Conservation (phyloP, 2,329 filamentous ascomycete species). For the Pseudocercospora macadamiae region DNA sequence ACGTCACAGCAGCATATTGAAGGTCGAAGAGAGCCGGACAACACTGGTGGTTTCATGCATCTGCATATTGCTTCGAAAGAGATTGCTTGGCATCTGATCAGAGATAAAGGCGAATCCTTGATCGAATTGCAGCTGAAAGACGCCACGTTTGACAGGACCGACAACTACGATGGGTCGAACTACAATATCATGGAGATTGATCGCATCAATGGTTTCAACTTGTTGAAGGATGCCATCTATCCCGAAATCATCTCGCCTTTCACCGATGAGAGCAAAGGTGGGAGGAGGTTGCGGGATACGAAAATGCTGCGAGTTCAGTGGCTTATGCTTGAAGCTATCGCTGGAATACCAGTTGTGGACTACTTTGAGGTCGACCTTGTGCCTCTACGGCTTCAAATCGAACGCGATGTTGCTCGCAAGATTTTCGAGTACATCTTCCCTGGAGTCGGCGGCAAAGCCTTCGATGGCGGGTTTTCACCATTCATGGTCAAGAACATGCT, state of each 20-base stretch:
- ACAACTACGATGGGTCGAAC: slow-evolving; percentile 96
- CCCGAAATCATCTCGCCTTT: slow-evolving; percentile 96
- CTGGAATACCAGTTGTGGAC: slow-evolving; percentile 94
- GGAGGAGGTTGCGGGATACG: slow-evolving; percentile 63
- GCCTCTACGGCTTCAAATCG: slow-evolving; percentile 90
- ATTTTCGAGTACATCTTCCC: slow-evolving; percentile 98
- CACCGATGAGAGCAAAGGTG: slow-evolving; percentile 63
- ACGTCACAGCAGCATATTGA: slow-evolving; percentile 86
- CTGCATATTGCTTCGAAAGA: slow-evolving; percentile 95
- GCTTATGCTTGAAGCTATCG: slow-evolving; percentile 98
- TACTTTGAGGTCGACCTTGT: slow-evolving; percentile 94
- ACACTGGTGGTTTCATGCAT: slow-evolving; percentile 75
- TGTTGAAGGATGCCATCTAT: slow-evolving; percentile 87
- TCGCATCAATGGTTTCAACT: slow-evolving; percentile 83
- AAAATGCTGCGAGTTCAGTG: slow-evolving; percentile 95
- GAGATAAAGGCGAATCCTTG: slow-evolving; percentile 75
- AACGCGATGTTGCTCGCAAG: slow-evolving; percentile 87
- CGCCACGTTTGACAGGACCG: slow-evolving; percentile 90
- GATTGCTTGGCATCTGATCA: slow-evolving; percentile 95
- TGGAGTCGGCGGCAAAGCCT: slow-evolving; percentile 62
- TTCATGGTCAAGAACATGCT: slow-evolving; percentile 60
- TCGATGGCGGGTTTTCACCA: slow-evolving; percentile 61
- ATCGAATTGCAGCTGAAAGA: slow-evolving; percentile 92
- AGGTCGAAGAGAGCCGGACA: slow-evolving; percentile 67
- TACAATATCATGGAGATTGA: slow-evolving; percentile 89